Percentiles rank a stretch among this genome's conserved stretches.
These are phyloP conservation scores for Collybia sp. DNA, from an alignment of 768 basidiomycete species.

Conservation along the genomic window DNA sequence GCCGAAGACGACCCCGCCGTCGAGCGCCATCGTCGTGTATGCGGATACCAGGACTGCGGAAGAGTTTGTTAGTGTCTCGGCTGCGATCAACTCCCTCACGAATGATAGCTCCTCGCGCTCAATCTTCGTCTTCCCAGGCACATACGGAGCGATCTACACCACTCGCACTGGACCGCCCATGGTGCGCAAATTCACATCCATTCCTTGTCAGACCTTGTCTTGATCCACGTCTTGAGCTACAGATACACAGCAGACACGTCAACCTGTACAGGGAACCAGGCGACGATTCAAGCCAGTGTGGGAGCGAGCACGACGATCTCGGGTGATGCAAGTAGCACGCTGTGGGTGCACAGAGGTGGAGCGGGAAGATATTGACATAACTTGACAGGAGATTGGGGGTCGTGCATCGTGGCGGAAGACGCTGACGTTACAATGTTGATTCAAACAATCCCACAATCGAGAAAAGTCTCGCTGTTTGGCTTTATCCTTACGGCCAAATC, in stretches of 20 bases:
- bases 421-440: too few species aligned
- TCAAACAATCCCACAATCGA: too few species aligned
- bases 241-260: conserved; percentile 24
- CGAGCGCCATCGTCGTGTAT: conserved; percentile 34
- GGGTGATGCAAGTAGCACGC: conserved; percentile 15
- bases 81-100: conserved; percentile 33
- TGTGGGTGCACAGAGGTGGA: not conserved
- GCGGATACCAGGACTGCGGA: conserved; percentile 28
- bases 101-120: conserved; percentile 28
- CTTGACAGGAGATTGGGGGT: too few species aligned
- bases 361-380: too few species aligned
- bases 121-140: conserved; percentile 44
- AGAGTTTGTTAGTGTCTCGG: conserved; percentile 32
- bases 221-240: conserved; percentile 14
- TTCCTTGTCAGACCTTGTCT: not conserved
- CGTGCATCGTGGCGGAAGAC: too few species aligned
- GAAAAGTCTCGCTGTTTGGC: too few species aligned
- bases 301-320: conserved; percentile 21
- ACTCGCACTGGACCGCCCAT: conserved; percentile 35
- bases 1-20: conserved; percentile 31
- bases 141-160: conserved; percentile 39
- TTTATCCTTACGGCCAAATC: too few species aligned
- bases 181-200: conserved; percentile 9
- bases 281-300: conserved; percentile 20
- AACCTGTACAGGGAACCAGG: conserved; percentile 21